Evolutionary conservation across 352 stramenopile genomes (phyloP).

Genomic region (Albugo candida): DNA sequence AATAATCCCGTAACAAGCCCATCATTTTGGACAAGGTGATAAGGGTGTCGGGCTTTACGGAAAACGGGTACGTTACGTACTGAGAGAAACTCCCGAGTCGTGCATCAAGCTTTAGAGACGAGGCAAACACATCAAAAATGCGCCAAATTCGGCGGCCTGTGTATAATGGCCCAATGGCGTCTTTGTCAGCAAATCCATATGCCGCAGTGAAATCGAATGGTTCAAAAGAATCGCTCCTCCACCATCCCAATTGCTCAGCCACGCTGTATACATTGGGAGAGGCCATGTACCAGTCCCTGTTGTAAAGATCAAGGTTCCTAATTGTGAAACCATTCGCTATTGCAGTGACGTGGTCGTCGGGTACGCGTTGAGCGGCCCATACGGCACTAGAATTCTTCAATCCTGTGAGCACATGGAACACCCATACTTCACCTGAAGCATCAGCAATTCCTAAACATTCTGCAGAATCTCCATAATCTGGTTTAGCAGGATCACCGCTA

Average conservation of each 20-base stretch:
- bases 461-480: constrained; percentile 44
- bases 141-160: constrained; percentile 78
- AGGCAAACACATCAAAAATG: constrained; percentile 59
- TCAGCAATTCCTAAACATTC: constrained; percentile 81
- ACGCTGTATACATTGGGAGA: constrained; percentile 74
- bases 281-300: constrained; percentile 76
- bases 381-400: constrained; percentile 68
- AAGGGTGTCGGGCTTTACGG: constrained; percentile 39
- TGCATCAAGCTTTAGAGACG: constrained; percentile 52
- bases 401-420: constrained; percentile 90
- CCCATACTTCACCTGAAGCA: constrained; percentile 75
- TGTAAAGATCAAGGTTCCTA: constrained; percentile 52
- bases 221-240: constrained; percentile 21
- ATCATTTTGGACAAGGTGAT: constrained; percentile 63
- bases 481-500: constrained; percentile 32
- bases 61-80: constrained; percentile 78
- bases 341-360: constrained; percentile 74
- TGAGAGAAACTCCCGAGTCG: constrained; percentile 37
- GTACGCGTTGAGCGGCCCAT: constrained; percentile 86
- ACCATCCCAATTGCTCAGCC: constrained; percentile 74
- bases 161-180: constrained; percentile 44
- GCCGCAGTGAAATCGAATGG: constrained; percentile 50
- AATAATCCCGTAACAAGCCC: constrained; percentile 75
- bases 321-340: constrained; percentile 90
- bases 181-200: constrained; percentile 45